These are phyloP conservation scores for Pyrus betulifolia DNA, from an alignment of 306 rosid genomes.

Conservation along the genomic window DNA sequence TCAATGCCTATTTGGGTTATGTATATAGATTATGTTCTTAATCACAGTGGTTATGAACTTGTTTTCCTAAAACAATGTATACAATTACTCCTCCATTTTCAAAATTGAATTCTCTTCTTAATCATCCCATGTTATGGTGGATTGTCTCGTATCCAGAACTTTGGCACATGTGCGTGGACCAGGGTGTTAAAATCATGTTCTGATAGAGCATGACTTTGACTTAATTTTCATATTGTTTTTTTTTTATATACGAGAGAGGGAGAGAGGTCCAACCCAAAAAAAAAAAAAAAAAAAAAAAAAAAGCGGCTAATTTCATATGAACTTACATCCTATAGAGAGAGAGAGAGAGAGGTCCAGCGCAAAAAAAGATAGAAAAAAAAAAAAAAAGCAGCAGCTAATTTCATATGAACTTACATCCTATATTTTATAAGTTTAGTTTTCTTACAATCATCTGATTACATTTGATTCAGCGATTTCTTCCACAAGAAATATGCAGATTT, in stretches of 20 bases:
- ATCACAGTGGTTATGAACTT: too few relatives aligned
- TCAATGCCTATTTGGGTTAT: too few relatives aligned
- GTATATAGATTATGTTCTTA: too few relatives aligned
- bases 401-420: not conserved
- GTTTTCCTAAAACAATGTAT: not conserved
- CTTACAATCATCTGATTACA: not conserved
- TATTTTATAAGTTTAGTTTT: not conserved
- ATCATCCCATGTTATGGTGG: not conserved
- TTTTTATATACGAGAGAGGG: not conserved
- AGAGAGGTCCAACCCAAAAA: too few relatives aligned
- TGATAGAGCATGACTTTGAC: not conserved
- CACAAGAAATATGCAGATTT: not conserved
- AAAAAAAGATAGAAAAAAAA: not conserved
- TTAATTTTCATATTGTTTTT: not conserved
- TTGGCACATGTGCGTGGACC: not conserved
- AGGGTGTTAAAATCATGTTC: not conserved
- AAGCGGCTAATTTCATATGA: not conserved
- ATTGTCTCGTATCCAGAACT: not conserved
- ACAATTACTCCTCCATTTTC: not conserved
- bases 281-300: too few relatives aligned
- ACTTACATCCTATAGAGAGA: not conserved
- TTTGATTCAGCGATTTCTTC: not conserved
- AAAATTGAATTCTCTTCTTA: not conserved
- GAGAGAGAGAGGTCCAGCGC: not conserved
- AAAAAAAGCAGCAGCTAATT: not conserved